phyloP scores from a whole-genome alignment of 176 grass and related monocot species.

The Puccinellia tenuiflora region DNA sequence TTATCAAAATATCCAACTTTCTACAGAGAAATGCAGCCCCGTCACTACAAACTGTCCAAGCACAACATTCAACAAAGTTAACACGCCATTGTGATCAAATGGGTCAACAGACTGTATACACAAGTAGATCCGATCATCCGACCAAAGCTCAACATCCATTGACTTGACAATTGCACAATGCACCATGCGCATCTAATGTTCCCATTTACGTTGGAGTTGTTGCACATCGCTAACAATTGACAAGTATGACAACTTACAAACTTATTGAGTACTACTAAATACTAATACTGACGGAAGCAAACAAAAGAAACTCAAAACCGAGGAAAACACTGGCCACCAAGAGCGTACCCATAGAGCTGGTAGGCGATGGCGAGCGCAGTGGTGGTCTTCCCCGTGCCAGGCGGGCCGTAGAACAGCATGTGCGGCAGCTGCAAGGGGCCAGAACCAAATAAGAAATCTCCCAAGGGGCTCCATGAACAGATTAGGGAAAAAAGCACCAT shows the following conservation, averaged over 20 bases:
- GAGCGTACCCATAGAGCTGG: slow-evolving; percentile 83
- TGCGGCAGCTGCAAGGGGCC: slow-evolving; percentile 67
- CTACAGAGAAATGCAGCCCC: neutral
- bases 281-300: neutral
- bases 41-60: neutral
- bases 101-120: neutral
- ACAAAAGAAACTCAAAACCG: neutral
- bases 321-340: neutral
- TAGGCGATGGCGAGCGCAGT: slow-evolving; percentile 84
- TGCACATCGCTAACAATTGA: neutral
- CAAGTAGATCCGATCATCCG: neutral
- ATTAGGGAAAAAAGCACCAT: neutral
- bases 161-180: neutral
- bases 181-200: neutral
- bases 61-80: neutral
- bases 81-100: neutral
- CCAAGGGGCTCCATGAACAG: neutral
- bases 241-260: neutral
- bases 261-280: neutral
- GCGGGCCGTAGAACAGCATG: slow-evolving; percentile 96
- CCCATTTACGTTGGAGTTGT: neutral
- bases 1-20: neutral
- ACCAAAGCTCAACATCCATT: neutral
- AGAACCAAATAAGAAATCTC: slow-evolving; percentile 16
- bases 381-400: slow-evolving; percentile 93